Percentiles rank a stretch among this genome's conserved stretches.
These are phyloP conservation scores for Cladophialophora yegresii DNA, from an alignment of 2,329 filamentous ascomycete species.

Conservation along the genomic window DNA sequence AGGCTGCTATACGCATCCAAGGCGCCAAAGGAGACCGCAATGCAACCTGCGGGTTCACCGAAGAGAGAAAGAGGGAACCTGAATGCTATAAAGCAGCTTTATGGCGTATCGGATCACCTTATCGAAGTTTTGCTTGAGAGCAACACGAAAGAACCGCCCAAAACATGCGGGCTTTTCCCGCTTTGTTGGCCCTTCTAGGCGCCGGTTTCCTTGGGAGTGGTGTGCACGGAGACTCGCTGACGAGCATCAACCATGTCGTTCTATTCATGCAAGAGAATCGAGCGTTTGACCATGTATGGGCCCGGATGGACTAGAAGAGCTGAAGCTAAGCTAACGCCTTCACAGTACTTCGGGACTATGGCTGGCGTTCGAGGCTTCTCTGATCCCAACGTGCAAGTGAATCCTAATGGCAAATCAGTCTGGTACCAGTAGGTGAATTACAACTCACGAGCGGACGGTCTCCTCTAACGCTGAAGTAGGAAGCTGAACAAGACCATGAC, in stretches of 20 bases:
- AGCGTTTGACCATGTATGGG: slow-evolving; percentile 44
- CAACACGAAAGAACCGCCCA: background rate
- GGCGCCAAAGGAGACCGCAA: background rate
- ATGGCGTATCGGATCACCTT: too few species aligned
- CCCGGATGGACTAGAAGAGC: background rate
- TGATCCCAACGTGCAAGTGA: slow-evolving; percentile 58
- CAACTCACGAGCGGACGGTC: too few species aligned
- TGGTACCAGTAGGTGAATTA: slow-evolving; percentile 51
- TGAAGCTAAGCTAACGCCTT: slow-evolving; percentile 32
- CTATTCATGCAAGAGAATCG: slow-evolving; percentile 60
- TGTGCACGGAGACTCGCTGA: slow-evolving; percentile 45
- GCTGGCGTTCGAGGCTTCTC: slow-evolving; percentile 58
- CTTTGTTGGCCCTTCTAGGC: slow-evolving; percentile 2
- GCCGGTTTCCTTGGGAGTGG: slow-evolving; percentile 3
- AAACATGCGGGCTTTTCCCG: background rate
- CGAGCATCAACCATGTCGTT: slow-evolving; percentile 59
- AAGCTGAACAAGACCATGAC: slow-evolving; percentile 46
- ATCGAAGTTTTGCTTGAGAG: too few species aligned
- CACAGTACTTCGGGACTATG: slow-evolving; percentile 59
- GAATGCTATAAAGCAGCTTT: background rate
- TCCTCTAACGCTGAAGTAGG: slow-evolving; percentile 33
- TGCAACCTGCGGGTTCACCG: background rate
- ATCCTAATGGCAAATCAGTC: slow-evolving; percentile 48
- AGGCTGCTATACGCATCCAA: background rate
- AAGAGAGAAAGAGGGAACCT: background rate